Conservation (phyloP, 768 basidiomycete genomes). For the Ephemerocybe angulata region DNA sequence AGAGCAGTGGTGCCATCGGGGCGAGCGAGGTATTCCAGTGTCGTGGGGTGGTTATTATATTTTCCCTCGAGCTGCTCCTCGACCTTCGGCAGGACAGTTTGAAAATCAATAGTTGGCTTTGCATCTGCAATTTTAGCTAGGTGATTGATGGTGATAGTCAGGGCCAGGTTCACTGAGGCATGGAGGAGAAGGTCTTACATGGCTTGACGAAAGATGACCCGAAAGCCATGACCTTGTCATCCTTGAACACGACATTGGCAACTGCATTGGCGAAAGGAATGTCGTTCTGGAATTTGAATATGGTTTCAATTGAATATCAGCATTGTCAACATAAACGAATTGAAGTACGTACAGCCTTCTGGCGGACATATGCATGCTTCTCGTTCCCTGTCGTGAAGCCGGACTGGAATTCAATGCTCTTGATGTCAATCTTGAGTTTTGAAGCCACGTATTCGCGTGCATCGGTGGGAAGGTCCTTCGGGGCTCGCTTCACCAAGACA, state of each 20-base stretch:
- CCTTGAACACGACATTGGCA: conserved; percentile 41
- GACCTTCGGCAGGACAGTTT: conserved; percentile 33
- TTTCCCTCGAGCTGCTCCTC: conserved; percentile 36
- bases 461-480: background rate
- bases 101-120: conserved; percentile 32
- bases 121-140: conserved; percentile 30
- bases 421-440: background rate
- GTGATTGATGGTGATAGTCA: no score
- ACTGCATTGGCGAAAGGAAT: conserved; percentile 37
- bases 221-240: conserved; percentile 39
- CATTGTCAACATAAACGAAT: background rate
- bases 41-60: conserved; percentile 36
- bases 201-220: conserved; percentile 46
- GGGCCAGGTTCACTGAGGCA: background rate
- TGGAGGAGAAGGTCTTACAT: conserved; percentile 20
- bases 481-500: background rate
- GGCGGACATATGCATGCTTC: conserved; percentile 21
- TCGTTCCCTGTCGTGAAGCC: background rate
- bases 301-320: background rate
- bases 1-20: conserved; percentile 36
- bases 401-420: background rate
- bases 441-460: background rate
- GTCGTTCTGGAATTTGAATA: conserved; percentile 25
- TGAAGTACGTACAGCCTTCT: conserved; percentile 23
- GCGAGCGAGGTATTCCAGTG: conserved; percentile 39